A percentile compares a stretch with the other conserved stretches of the same genome.
phyloP scores from a whole-genome alignment of 176 grass and related monocot genomes.

The Zea mays region DNA sequence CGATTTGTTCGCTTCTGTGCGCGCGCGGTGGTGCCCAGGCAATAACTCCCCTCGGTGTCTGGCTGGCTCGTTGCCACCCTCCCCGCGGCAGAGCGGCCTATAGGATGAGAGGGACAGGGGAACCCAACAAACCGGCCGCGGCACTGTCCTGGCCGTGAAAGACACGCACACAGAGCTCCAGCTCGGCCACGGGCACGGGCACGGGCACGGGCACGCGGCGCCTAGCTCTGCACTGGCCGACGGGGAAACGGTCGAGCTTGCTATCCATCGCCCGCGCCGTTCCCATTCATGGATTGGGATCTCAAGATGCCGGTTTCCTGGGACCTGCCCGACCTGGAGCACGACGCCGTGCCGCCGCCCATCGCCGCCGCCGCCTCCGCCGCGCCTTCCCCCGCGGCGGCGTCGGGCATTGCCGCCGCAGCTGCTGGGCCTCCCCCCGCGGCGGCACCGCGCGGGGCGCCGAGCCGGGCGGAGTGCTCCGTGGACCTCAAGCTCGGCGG shows the following conservation, averaged over 20 bases:
- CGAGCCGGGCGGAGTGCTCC: slow-evolving; percentile 52
- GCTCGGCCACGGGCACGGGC: too few relatives aligned
- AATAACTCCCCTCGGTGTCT: slow-evolving; percentile 35
- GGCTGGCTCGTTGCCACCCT: slow-evolving; percentile 36
- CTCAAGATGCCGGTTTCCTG: slow-evolving; percentile 77
- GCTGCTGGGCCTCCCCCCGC: background rate
- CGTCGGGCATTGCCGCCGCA: slow-evolving; percentile 35
- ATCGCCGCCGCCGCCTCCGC: background rate
- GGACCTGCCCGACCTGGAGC: slow-evolving; percentile 64
- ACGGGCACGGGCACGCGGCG: too few relatives aligned
- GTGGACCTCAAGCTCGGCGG: slow-evolving; percentile 92
- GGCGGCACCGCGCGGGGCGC: background rate
- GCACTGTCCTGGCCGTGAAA: slow-evolving; percentile 23
- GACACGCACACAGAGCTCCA: background rate
- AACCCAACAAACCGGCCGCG: slow-evolving; percentile 36
- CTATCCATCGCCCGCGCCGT: background rate
- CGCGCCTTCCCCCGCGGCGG: background rate
- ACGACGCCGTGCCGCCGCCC: slow-evolving; percentile 31
- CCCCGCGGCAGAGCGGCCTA: slow-evolving; percentile 32
- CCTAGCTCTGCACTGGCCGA: background rate
- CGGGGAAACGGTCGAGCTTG: background rate
- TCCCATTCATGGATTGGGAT: slow-evolving; percentile 86
- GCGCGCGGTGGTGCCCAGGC: slow-evolving; percentile 26
- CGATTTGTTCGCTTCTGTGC: background rate
- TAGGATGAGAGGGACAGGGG: slow-evolving; percentile 32